These are phyloP conservation scores for Aurinia saxatilis DNA, from an alignment of 345 rosid species.

Conservation along the genomic window DNA sequence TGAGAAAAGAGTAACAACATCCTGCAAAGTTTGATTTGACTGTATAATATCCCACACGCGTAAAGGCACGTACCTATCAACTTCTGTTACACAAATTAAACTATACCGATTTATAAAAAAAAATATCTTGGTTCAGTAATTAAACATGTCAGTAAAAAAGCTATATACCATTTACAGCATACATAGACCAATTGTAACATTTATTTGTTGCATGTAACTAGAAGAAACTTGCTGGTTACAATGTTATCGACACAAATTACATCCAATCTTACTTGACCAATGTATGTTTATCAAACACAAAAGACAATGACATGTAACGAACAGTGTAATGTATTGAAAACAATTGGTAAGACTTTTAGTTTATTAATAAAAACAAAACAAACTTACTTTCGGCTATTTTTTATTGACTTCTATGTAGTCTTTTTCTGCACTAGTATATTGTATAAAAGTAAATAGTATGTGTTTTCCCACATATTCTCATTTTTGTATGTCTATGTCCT, in stretches of 20 bases:
- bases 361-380: constrained; percentile 6
- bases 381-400: constrained; percentile 28
- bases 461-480: background rate
- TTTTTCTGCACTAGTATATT: constrained; percentile 5
- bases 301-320: constrained; percentile 27
- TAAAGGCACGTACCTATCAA: background rate
- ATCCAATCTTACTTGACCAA: constrained; percentile 9
- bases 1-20: background rate
- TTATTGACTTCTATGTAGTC: constrained; percentile 19
- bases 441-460: background rate
- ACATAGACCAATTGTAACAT: background rate
- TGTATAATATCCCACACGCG: background rate
- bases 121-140: background rate
- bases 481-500: background rate
- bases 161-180: too few species aligned
- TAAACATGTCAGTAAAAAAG: background rate
- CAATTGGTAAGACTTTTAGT: background rate
- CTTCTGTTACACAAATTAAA: background rate
- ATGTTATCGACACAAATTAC: background rate
- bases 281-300: background rate
- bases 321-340: constrained; percentile 9
- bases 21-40: constrained; percentile 2
- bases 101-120: background rate
- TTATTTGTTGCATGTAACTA: background rate
- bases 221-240: too few species aligned